These are phyloP conservation scores for Casuarina glauca DNA, from an alignment of 306 rosid species.

Conservation along the genomic window DNA sequence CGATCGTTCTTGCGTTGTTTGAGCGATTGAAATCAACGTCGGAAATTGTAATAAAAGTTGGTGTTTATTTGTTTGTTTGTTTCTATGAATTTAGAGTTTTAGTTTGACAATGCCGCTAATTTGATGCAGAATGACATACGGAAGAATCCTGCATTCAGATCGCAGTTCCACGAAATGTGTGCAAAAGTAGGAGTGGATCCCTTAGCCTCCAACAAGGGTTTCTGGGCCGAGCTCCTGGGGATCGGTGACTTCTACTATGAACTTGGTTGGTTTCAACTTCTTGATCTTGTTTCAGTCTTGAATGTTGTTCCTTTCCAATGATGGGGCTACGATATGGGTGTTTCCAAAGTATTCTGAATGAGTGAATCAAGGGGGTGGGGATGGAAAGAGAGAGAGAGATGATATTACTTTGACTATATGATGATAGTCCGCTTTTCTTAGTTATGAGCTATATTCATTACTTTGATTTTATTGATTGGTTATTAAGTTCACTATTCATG, in stretches of 20 bases:
- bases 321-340: neutral
- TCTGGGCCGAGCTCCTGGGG: constrained; percentile 97
- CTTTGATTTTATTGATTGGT: neutral
- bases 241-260: constrained; percentile 96
- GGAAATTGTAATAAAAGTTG: too few species aligned
- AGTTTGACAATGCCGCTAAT: neutral
- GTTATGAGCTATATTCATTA: neutral
- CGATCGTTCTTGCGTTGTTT: too few species aligned
- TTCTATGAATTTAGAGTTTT: neutral
- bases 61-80: neutral
- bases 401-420: neutral
- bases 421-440: neutral
- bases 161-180: constrained; percentile 98
- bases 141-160: constrained; percentile 95
- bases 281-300: constrained; percentile 8
- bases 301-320: neutral
- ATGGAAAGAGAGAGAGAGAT: neutral
- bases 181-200: constrained; percentile 98
- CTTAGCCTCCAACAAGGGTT: constrained; percentile 92
- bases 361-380: neutral
- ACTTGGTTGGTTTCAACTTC: constrained; percentile 70
- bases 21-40: neutral
- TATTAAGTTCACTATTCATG: neutral
- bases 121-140: constrained; percentile 81
- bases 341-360: neutral